Conservation (phyloP, 2,329 filamentous ascomycete species). For the Fusarium humuli region DNA sequence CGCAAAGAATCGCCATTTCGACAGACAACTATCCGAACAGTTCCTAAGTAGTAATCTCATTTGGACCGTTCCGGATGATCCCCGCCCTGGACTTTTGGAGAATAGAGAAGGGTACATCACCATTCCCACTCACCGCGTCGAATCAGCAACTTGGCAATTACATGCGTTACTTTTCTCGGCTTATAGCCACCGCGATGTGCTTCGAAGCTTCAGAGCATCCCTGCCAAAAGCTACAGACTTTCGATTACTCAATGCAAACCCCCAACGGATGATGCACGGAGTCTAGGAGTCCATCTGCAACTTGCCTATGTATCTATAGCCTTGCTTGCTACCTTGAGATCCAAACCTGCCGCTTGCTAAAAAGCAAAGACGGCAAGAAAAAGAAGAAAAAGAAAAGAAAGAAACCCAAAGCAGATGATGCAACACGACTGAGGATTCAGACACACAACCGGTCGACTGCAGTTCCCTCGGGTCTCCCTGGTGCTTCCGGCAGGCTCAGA, state of each 20-base stretch:
- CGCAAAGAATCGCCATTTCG: slow-evolving; percentile 26
- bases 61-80: slow-evolving; percentile 19
- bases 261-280: slow-evolving; percentile 13
- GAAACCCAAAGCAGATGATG: slow-evolving; percentile 38
- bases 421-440: slow-evolving; percentile 36
- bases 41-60: slow-evolving; percentile 16
- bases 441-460: slow-evolving; percentile 32
- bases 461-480: slow-evolving; percentile 37
- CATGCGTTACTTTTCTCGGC: slow-evolving; percentile 18
- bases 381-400: slow-evolving; percentile 21
- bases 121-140: slow-evolving; percentile 28
- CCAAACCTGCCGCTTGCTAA: slow-evolving; percentile 23
- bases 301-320: slow-evolving; percentile 14
- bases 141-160: slow-evolving; percentile 37
- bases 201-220: slow-evolving; percentile 11
- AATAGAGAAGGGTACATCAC: slow-evolving; percentile 40
- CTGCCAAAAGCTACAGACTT: slow-evolving; percentile 7
- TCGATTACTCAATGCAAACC: slow-evolving; percentile 4
- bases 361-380: slow-evolving; percentile 23
- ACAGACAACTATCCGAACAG: slow-evolving; percentile 25
- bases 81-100: slow-evolving; percentile 35
- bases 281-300: slow-evolving; percentile 4
- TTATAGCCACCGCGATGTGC: slow-evolving; percentile 12
- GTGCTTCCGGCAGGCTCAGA: slow-evolving; percentile 34
- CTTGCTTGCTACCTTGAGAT: slow-evolving; percentile 11